Evolutionary conservation across 2,329 filamentous ascomycete species (phyloP), one percentile per base, ranked within the genome.

Genomic region (Nemania sp.): DNA sequence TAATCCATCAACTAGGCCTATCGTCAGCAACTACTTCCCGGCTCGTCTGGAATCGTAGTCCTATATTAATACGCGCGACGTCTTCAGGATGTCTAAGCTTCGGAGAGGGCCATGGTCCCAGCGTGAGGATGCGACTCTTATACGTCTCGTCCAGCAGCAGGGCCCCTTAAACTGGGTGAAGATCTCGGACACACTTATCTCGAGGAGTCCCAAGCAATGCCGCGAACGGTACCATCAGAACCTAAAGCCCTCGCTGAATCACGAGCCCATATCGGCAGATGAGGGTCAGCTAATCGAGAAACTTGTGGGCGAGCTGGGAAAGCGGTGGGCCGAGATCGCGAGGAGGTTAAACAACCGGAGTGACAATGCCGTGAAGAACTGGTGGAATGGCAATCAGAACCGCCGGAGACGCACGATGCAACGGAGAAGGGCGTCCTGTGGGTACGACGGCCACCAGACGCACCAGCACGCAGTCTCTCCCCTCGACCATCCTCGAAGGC

Each of bases 351-450:
- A 91, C 62, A 93, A 93, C 72, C 91, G 94, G 76, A 97, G 94
- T 79, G 94, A 98, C 83, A 98, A 98, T 77, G 92, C 93, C 29
- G 93, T 98, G 71, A 98, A 98, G 88, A 98, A 98, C 80, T 98
- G 94, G 93, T 97, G 93, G 93, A 97, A 97, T 78, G 94, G 94
- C 57, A 93, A 91, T 78, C 92, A 94, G 86, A 97, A 97, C 82
- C 89, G 94, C 76, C 87, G 91, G 75, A 86, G 84, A 76, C 83
- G 89, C 72, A 79, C 84, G 60, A 78, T 82, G 70, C 82, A 78
- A 70, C 82, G 78, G 71, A 75, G 75, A 45, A 73, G 54, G 62
- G 43, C 61, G 62, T 69, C 68, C 62, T 71, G 52, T 43, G 71
- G 64, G 73, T 79, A 61, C 74, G 80, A 73, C 77, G 79, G 58